Conservation (phyloP, 208 protist genomes). For the Borovskyia barvae region DNA sequence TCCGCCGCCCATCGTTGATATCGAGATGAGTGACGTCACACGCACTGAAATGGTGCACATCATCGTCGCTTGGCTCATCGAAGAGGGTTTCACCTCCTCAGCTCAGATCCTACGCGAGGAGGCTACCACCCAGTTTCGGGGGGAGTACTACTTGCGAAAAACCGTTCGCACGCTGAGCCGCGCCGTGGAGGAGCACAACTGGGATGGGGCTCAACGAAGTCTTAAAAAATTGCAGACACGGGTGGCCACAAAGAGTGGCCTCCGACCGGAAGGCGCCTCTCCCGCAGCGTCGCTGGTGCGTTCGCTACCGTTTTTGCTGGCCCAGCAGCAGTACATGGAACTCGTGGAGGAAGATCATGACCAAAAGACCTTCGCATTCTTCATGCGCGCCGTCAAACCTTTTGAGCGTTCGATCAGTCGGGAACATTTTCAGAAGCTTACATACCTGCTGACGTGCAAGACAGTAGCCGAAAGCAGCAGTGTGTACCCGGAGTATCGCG, state of each 20-base stretch:
- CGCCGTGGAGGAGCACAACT: constrained; percentile 70
- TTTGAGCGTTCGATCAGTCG: constrained; percentile 62
- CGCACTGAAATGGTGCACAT: constrained; percentile 71
- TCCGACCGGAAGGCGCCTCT: constrained; percentile 20
- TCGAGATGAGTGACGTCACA: constrained; percentile 65
- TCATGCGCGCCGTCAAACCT: constrained; percentile 81
- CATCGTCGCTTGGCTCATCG: constrained; percentile 65
- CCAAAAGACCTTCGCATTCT: constrained; percentile 76
- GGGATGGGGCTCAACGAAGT: constrained; percentile 62
- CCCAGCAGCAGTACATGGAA: constrained; percentile 83
- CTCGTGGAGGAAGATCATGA: constrained; percentile 77
- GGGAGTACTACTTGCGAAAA: constrained; percentile 76
- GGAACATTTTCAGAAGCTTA: constrained; percentile 75
- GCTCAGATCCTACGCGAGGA: constrained; percentile 84
- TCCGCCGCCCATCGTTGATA: constrained; percentile 42
- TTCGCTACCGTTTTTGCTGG: constrained; percentile 67
- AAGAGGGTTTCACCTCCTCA: constrained; percentile 72
- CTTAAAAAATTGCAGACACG: constrained; percentile 58
- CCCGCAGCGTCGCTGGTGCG: constrained; percentile 30
- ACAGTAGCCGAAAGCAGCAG: constrained; percentile 58
- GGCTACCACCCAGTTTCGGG: constrained; percentile 59
- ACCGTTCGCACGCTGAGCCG: constrained; percentile 59
- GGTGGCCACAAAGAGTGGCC: constrained; percentile 9
- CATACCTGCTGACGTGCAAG: constrained; percentile 82
- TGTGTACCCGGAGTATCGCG: constrained; percentile 70